A percentile compares a stretch with the other conserved stretches of the same genome.
phyloP scores from a whole-genome alignment of 2,329 filamentous ascomycete genomes.

The Sclerotinia subarctica region DNA sequence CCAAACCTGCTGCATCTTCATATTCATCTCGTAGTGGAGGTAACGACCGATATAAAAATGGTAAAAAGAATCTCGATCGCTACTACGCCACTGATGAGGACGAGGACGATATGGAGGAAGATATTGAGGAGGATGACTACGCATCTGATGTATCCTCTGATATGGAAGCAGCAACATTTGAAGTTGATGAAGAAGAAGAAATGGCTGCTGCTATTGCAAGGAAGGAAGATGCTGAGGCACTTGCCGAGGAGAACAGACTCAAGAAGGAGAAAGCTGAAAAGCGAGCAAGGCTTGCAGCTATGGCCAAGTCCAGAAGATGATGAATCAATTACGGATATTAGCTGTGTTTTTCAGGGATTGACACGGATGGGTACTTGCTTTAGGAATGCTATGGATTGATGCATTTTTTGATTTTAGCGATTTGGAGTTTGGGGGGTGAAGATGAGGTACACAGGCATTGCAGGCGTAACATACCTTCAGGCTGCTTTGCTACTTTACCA shows the following conservation, averaged over 20 bases:
- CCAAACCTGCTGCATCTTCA: slow-evolving; percentile 31
- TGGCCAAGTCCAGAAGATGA: slow-evolving; percentile 33
- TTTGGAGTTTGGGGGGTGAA: slow-evolving; percentile 17
- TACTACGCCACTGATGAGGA: slow-evolving; percentile 39
- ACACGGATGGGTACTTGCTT: slow-evolving; percentile 10
- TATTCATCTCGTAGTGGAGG: slow-evolving; percentile 28
- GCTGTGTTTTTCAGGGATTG: slow-evolving; percentile 6
- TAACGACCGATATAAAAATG: slow-evolving; percentile 26
- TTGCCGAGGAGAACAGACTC: slow-evolving; percentile 58
- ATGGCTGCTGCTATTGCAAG: slow-evolving; percentile 59
- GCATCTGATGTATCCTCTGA: slow-evolving; percentile 67
- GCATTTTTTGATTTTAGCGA: slow-evolving; percentile 21
- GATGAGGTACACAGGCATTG: slow-evolving; percentile 20
- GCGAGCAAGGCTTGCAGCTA: slow-evolving; percentile 34
- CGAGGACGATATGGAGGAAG: slow-evolving; percentile 34
- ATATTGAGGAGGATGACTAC: slow-evolving; percentile 53
- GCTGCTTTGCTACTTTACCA: slow-evolving; percentile 9
- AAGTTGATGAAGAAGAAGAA: slow-evolving; percentile 70
- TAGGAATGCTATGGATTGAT: slow-evolving; percentile 13
- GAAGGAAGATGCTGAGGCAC: slow-evolving; percentile 64
- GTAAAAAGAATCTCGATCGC: slow-evolving; percentile 42
- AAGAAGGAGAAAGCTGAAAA: slow-evolving; percentile 61
- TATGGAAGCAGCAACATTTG: slow-evolving; percentile 73
- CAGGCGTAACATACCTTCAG: slow-evolving; percentile 15
- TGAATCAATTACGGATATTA: neutral